Conservation (phyloP, 805 yeast genomes). For the Tetrapisispora fleetii region DNA sequence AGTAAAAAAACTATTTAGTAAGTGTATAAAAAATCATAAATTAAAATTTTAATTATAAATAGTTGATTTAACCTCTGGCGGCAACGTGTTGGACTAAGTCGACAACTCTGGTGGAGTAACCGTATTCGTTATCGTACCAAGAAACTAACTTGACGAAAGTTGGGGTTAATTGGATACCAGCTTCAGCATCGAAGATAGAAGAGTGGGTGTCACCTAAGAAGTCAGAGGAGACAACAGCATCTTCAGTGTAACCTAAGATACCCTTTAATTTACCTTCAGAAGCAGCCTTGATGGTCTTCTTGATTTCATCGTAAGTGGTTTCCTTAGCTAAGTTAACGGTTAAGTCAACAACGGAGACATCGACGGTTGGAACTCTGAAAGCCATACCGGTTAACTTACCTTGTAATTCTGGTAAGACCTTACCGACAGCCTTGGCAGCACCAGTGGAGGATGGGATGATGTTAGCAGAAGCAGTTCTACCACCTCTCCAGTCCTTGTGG, state of each 20-base stretch:
- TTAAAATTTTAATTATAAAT: background rate
- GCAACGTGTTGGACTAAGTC: constrained; percentile 61
- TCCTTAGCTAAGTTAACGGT: constrained; percentile 52
- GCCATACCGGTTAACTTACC: constrained; percentile 70
- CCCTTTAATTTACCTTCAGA: constrained; percentile 53
- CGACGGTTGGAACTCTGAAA: constrained; percentile 65
- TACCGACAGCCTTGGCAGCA: constrained; percentile 72
- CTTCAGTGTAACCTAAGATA: constrained; percentile 60
- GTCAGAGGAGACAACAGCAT: constrained; percentile 60
- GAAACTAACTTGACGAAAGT: constrained; percentile 60
- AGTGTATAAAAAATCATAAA: constrained; percentile 2
- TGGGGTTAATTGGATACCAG: constrained; percentile 63
- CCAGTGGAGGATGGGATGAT: constrained; percentile 69
- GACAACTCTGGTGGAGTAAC: constrained; percentile 69
- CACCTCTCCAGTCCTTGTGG: constrained; percentile 76
- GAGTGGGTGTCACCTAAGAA: constrained; percentile 55
- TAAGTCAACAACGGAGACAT: constrained; percentile 63
- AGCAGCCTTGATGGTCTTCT: constrained; percentile 48
- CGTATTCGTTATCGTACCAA: constrained; percentile 70
- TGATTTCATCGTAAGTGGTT: constrained; percentile 56
- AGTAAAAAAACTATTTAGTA: constrained; percentile 1
- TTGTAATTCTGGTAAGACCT: constrained; percentile 60
- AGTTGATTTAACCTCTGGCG: constrained; percentile 31
- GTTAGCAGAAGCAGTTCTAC: constrained; percentile 68
- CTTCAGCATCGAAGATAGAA: constrained; percentile 58